Percentiles rank a stretch among this genome's conserved stretches.
phyloP scores from a whole-genome alignment of 2,329 filamentous ascomycete species.

The Shiraia sp. region DNA sequence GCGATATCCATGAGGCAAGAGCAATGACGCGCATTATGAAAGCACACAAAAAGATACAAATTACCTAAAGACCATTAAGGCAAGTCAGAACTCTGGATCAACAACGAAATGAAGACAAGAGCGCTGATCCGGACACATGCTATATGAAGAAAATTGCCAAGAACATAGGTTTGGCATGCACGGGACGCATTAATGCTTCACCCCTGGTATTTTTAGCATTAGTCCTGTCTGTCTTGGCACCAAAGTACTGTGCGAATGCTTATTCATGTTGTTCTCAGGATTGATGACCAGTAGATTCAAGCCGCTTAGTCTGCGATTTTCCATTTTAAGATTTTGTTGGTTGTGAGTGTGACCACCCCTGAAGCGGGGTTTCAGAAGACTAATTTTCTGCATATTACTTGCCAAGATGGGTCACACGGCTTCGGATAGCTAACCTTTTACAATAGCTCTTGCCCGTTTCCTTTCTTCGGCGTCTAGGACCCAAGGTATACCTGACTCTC shows the following conservation, averaged over 20 bases:
- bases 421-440: slow-evolving; percentile 44
- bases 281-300: too few species aligned
- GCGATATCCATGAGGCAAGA: slow-evolving; percentile 5
- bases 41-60: not conserved
- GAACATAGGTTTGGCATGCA: too few species aligned
- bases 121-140: too few species aligned
- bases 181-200: too few species aligned
- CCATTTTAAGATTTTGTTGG: too few species aligned
- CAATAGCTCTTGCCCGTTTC: slow-evolving; percentile 70
- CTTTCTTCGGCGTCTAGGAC: slow-evolving; percentile 74
- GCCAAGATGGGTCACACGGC: too few species aligned
- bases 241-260: too few species aligned
- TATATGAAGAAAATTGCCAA: too few species aligned
- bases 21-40: slow-evolving; percentile 13
- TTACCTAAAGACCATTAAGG: not conserved
- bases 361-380: not conserved
- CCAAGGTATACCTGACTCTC: slow-evolving; percentile 69
- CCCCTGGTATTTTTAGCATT: too few species aligned
- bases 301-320: too few species aligned
- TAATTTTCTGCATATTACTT: not conserved
- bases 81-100: not conserved
- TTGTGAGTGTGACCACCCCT: not conserved
- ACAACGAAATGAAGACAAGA: not conserved
- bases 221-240: too few species aligned
- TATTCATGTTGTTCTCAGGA: too few species aligned